A percentile compares a stretch with the other conserved stretches of the same genome.
Conservation (phyloP, 2,329 filamentous ascomycete species). For the Trematosphaeria pertusa region DNA sequence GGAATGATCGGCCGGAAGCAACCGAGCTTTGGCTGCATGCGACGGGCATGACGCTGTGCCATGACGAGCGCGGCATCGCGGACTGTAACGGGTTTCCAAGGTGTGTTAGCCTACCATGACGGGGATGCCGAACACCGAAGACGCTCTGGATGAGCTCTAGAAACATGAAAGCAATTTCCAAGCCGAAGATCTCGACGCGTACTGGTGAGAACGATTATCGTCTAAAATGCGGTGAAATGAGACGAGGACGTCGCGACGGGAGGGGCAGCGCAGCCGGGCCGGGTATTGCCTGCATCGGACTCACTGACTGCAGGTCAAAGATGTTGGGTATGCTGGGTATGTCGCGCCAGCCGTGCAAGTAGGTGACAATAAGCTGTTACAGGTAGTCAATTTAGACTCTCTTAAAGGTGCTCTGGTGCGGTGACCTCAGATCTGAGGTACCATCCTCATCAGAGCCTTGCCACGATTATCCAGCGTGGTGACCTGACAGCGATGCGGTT, state of each 20-base stretch:
- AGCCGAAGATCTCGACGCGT: not conserved
- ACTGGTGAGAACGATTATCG: no score
- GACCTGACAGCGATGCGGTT: slow-evolving; percentile 30
- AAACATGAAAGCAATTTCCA: not conserved
- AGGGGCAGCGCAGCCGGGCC: slow-evolving; percentile 7
- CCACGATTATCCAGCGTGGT: no score
- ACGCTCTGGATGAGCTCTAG: slow-evolving; percentile 1
- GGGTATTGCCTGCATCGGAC: no score
- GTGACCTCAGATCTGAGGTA: no score
- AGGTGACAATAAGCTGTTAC: no score
- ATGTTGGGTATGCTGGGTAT: no score
- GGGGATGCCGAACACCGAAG: slow-evolving; percentile 24
- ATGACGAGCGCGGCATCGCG: slow-evolving; percentile 22
- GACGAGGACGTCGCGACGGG: slow-evolving; percentile 7
- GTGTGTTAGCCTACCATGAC: slow-evolving; percentile 23
- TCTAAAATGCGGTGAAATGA: slow-evolving; percentile 1
- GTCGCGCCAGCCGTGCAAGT: no score
- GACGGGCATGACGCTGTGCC: slow-evolving; percentile 19
- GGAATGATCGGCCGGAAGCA: slow-evolving; percentile 42
- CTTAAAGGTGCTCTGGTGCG: no score
- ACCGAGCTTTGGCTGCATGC: slow-evolving; percentile 41
- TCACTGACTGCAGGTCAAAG: no score
- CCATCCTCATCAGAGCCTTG: no score
- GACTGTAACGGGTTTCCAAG: slow-evolving; percentile 12
- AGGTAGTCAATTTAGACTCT: no score